phyloP scores from a whole-genome alignment of 176 grass and related monocot species.

The Carex littledalei region DNA sequence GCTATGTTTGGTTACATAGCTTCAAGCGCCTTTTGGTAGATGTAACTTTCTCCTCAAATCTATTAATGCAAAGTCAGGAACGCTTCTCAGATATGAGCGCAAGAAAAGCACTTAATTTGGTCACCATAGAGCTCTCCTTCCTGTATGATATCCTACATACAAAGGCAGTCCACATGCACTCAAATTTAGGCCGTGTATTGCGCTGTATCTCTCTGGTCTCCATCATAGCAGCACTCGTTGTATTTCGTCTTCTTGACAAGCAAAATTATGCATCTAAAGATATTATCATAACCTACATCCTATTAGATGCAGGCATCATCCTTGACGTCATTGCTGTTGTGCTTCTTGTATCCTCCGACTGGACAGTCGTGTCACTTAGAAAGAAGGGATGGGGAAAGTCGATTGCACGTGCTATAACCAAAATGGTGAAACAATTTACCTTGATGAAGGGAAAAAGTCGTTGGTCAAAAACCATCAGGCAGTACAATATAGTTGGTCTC shows the following conservation, averaged over 20 bases:
- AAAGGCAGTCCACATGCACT: slow-evolving; percentile 25
- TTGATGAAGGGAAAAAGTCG: not conserved
- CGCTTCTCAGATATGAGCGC: not conserved
- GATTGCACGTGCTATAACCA: not conserved
- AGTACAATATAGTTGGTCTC: slow-evolving; percentile 28
- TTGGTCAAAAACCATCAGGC: slow-evolving; percentile 28
- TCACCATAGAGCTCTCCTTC: slow-evolving; percentile 40
- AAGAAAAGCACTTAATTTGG: slow-evolving; percentile 13
- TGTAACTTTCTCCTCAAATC: slow-evolving; percentile 48
- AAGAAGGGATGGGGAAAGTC: not conserved
- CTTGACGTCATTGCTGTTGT: not conserved
- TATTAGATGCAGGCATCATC: slow-evolving; percentile 31
- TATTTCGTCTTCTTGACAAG: slow-evolving; percentile 19
- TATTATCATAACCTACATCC: slow-evolving; percentile 39
- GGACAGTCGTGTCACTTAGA: not conserved
- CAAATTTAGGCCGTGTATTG: not conserved
- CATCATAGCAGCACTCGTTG: slow-evolving; percentile 21
- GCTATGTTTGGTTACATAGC: slow-evolving; percentile 26
- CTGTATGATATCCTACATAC: slow-evolving; percentile 44
- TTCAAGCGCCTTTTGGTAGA: slow-evolving; percentile 46
- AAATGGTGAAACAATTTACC: not conserved
- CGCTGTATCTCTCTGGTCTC: slow-evolving; percentile 7
- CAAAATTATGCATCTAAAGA: not conserved
- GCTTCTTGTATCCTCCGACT: slow-evolving; percentile 8
- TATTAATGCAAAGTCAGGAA: slow-evolving; percentile 14